Evolutionary conservation across 371 early-diverging fungal species (phyloP), one percentile per base, ranked within the genome.

Genomic region (Paramicrosporidium saccamoebae): DNA sequence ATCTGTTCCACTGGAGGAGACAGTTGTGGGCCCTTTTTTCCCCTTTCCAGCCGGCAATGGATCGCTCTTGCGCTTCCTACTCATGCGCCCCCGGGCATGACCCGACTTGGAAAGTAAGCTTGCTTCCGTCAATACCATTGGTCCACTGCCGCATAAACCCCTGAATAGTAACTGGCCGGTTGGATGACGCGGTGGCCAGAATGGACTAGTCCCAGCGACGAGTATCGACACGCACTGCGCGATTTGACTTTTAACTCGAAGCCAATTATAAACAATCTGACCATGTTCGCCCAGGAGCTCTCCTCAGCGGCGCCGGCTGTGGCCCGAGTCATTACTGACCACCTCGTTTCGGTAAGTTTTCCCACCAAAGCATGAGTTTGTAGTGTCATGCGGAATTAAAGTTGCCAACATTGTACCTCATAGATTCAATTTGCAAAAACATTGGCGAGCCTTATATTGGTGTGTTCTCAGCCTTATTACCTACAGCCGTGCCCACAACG

Each of bases 351-450:
- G 24, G 79, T 74, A 60, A 42, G 64, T 52, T 11, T 13, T 28
- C 12, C 22, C 2, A n/a, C 10, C 9, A 8, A 22, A 22, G 3
- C 3, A 2, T 5, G 8, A n/a, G 22, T 10, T 8, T 4, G 3
- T 40, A 73, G 69, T 65, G 58, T 22, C 55, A 54, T 9, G 48
- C 64, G 10, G 50, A 45, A 15, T 60, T 60, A 31, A 79, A 77
- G 44, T 48, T 84, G 10, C 81, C 82, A 9, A 51, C 64, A 2
- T 44, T 84, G 14, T 84, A 77, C 42, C 52, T 84, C 19, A 53
- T 84, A 27, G 86, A 84, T 44, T 81, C 81, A 16, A 79, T 84
- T 11, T 54, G 58, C 41, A 84, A 84, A 46, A 75, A 74, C 41
- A 62, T 74, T 14, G 77, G 78, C 10, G 61, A 52, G 10, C 45